Base-by-base conservation (phyloP, 306 rosid species). In the Citrullus amarus region DNA sequence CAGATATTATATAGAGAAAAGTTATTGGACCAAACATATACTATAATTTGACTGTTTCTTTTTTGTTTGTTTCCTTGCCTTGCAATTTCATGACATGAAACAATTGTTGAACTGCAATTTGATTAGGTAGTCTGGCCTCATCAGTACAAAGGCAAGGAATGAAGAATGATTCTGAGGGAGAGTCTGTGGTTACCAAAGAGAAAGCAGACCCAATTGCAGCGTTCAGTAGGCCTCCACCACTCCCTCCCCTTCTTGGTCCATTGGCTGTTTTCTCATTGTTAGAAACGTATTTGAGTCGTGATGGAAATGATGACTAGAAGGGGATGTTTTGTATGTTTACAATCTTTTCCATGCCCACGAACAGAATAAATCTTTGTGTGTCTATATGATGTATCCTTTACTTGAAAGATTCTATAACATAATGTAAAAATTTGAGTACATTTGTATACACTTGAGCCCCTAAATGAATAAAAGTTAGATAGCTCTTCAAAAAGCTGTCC, bases 221-320 rank as follows among this genome's bases (percentile, higher is more conserved):
- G 38, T 88, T 86, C 59, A 79, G 90, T 61, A 79, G 84, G 87
- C 97, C 93, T 20, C 93, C 96, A 2, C 93, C 88, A 11, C 79
- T 86, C 58, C 98, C 97, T 2, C 93, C 96, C 6, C 76, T 84
- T 76, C 57, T 93, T 30, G 92, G 92, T 54, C 92, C 93, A 4
- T 75, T 93, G 81, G 71, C 88, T 55, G 84, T 77, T 59, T 70
- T 91, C 61, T 87, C 92, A 1, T 57, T 93, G 70, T 39, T 90
- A 6, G 87, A 85, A 72, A 75, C 88, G 4, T 88, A 83, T 90
- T 86, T 81, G 54, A 82, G 76, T 72, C 68, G 32, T 38, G 84
- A 78, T 38, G 12, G 65, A 10, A 86, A 83, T 59, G 91, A 87
- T 62, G 86, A 86, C 48, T 80, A 85, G 63, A 76, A 79, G 84